Evolutionary conservation across 2,329 filamentous ascomycete genomes (phyloP).

Genomic region (Fusarium siculi): DNA sequence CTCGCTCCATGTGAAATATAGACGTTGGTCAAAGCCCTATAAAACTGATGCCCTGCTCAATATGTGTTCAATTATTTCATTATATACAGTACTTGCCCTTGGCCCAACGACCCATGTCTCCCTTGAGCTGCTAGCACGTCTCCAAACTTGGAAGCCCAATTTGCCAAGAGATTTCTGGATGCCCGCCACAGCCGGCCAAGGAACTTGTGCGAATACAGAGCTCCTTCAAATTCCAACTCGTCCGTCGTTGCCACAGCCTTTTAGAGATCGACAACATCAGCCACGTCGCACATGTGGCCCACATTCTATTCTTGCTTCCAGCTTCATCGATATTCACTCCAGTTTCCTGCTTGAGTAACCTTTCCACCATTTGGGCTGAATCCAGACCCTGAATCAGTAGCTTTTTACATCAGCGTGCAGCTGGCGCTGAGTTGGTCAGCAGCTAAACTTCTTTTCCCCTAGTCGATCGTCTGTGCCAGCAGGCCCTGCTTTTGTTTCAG

Average conservation of each 20-base stretch:
- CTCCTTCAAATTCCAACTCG: constrained; percentile 6
- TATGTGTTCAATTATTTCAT: constrained; percentile 17
- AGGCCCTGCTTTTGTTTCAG: constrained; percentile 29
- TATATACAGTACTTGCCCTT: constrained; percentile 7
- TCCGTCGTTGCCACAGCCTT: constrained; percentile 7
- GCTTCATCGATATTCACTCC: constrained; percentile 12
- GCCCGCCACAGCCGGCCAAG: constrained; percentile 17
- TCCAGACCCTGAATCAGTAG: constrained; percentile 5
- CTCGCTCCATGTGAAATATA: not conserved
- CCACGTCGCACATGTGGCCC: constrained; percentile 29
- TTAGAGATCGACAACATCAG: constrained; percentile 28
- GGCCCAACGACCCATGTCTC: constrained; percentile 1
- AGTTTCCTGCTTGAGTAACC: constrained; percentile 10
- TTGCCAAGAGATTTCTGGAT: constrained; percentile 10
- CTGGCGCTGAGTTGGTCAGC: constrained; percentile 6
- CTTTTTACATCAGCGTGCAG: constrained; percentile 29
- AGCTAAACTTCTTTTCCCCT: not conserved
- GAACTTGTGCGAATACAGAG: constrained; percentile 3
- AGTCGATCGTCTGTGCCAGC: constrained; percentile 13
- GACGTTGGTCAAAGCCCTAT: not conserved
- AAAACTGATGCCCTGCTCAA: constrained; percentile 6
- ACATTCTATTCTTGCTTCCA: constrained; percentile 33
- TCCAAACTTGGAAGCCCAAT: constrained; percentile 27
- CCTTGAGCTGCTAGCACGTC: constrained; percentile 7
- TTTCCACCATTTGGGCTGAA: constrained; percentile 10